phyloP scores from a whole-genome alignment of 441 rosid species.

The Pelargonium cotyledonis region DNA sequence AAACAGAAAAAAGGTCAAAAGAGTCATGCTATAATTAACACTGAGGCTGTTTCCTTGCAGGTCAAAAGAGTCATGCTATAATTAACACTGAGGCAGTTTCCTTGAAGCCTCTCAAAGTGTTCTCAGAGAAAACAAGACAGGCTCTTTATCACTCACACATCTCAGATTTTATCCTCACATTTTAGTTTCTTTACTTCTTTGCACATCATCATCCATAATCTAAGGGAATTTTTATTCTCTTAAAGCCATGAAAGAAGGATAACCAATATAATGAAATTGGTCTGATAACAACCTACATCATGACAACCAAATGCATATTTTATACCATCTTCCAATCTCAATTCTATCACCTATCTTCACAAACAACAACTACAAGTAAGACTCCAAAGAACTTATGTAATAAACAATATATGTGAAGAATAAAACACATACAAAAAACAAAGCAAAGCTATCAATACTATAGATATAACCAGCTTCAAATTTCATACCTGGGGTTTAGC shows the following conservation, averaged over 20 bases:
- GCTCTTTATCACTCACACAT: not conserved
- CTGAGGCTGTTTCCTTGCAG: too few relatives aligned
- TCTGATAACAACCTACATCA: too few relatives aligned
- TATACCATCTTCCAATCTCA: not conserved
- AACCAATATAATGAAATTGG: too few relatives aligned
- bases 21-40: too few relatives aligned
- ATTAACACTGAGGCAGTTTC: too few relatives aligned
- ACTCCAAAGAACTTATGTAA: not conserved
- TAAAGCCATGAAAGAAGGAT: too few relatives aligned
- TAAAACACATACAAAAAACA: not conserved
- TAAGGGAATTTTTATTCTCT: too few relatives aligned
- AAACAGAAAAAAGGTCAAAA: not conserved
- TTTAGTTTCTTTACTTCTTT: too few relatives aligned
- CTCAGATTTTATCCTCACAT: too few relatives aligned
- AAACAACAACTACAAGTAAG: not conserved
- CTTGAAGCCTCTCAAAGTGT: not conserved
- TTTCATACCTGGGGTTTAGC: constrained; percentile 60
- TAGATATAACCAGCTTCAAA: not conserved
- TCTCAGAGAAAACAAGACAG: not conserved
- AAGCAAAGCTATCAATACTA: not conserved
- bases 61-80: too few relatives aligned
- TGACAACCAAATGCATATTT: not conserved
- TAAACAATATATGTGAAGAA: not conserved
- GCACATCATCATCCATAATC: too few relatives aligned
- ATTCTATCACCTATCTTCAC: not conserved